Evolutionary conservation across 345 rosid species (phyloP), one percentile per base, ranked within the genome.

Genomic region (Citrus cavaleriei): DNA sequence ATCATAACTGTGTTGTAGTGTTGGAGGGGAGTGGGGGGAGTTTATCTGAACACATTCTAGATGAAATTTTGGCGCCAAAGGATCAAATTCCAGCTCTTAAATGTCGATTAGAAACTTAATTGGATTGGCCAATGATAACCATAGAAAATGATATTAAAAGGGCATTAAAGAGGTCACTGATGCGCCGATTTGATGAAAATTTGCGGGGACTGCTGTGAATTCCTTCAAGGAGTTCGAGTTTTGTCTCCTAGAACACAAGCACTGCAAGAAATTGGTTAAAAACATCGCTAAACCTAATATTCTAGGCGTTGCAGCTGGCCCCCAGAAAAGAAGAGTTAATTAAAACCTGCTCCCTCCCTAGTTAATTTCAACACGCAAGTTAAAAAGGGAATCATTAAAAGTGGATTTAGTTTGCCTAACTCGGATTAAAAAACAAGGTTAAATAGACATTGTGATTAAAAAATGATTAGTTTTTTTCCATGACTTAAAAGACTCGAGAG

Each of bases 211-310:
- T 62, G 60, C 59, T 42, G 37, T 49, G 63, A 51, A 65, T 51
- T 28, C 37, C 14, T 42, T 6, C 35, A 24, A 24, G n/a, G 7
- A 8, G 60, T 59, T 69, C 1, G 85, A 77, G 77, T 76, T 83
- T 76, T 84, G 87, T 84, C 87, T 82, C 72, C 76, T 10, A 37
- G 49, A 79, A 76, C 74, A 69, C 16, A 21, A 81, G 79, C 85
- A 73, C 35, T 34, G 27, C 2, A 21, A 40, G 6, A 73, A 28
- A 68, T 65, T 34, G 66, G 79, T 74, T 60, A 80, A 80, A 46
- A 80, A 49, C 82, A 60, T 63, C 6, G 37, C 68, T 51, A 18
- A 21, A 55, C 85, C 85, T 75, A 74, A 74, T 70, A 3, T 32
- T 19, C 12, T 28, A 49, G 46, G 51, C 5, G 51, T 46, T 3